phyloP scores from a whole-genome alignment of 495 filamentous ascomycete genomes.

The Podospora didyma region DNA sequence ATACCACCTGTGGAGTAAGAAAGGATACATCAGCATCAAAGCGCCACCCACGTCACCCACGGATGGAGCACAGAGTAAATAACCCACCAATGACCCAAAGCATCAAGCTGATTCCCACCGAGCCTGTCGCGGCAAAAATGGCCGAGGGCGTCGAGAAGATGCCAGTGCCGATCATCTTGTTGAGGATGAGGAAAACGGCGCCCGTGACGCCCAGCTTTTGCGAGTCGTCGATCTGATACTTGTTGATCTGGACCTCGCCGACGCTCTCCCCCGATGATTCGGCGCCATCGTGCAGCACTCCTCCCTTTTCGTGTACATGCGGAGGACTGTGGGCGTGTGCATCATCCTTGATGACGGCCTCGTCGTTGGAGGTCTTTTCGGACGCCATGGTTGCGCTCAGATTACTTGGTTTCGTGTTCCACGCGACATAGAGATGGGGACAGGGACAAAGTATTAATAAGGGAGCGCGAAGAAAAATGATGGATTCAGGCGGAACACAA shows the following conservation, averaged over 20 bases:
- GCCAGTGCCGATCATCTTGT: slow-evolving; percentile 58
- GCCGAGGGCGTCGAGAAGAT: slow-evolving; percentile 43
- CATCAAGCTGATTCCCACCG: slow-evolving; percentile 35
- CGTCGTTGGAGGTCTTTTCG: slow-evolving; percentile 13
- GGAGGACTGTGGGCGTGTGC: neutral
- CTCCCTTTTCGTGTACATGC: neutral
- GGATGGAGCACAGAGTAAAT: neutral
- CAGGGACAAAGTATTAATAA: too few species aligned
- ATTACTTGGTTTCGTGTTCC: neutral
- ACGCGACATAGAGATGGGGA: too few species aligned
- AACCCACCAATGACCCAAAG: slow-evolving; percentile 36
- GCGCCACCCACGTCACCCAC: neutral
- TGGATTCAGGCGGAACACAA: too few species aligned
- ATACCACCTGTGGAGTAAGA: slow-evolving; percentile 1
- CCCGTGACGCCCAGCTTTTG: slow-evolving; percentile 49
- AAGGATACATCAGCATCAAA: neutral
- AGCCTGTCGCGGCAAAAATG: slow-evolving; percentile 39
- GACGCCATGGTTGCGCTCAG: slow-evolving; percentile 13
- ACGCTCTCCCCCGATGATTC: slow-evolving; percentile 1
- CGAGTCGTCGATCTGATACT: slow-evolving; percentile 44
- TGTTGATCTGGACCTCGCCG: slow-evolving; percentile 31
- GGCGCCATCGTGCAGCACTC: slow-evolving; percentile 2
- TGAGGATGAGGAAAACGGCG: slow-evolving; percentile 51
- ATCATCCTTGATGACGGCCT: neutral
- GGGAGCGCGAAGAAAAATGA: too few species aligned